phyloP scores from a whole-genome alignment of 495 filamentous ascomycete genomes.

The Aspergillus saccharolyticus region DNA sequence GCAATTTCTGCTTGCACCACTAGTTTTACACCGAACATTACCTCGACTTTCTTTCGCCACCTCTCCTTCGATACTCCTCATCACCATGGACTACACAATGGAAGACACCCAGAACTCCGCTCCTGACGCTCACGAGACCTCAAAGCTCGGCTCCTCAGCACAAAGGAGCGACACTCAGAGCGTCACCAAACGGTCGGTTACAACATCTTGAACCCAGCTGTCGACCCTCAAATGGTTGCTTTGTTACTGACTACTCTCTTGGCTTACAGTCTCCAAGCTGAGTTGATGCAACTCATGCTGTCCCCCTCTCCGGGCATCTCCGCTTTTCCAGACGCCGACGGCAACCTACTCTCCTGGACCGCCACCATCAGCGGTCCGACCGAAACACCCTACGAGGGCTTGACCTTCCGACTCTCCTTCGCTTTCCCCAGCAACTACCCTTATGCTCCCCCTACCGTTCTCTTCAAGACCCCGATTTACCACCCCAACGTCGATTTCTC shows the following conservation, averaged over 20 bases:
- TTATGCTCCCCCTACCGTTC: conserved; percentile 84
- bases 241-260: conserved; percentile 11
- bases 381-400: conserved; percentile 82
- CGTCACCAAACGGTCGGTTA: conserved; percentile 68
- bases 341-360: conserved; percentile 86
- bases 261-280: conserved; percentile 74
- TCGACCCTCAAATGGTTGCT: neutral
- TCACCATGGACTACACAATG: conserved; percentile 58
- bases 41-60: neutral
- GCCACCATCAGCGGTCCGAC: conserved; percentile 89
- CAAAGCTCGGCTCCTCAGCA: conserved; percentile 55
- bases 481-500: conserved; percentile 94
- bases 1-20: conserved; percentile 10
- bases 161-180: conserved; percentile 62
- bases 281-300: conserved; percentile 97
- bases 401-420: conserved; percentile 92
- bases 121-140: conserved; percentile 51
- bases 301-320: conserved; percentile 88
- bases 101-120: conserved; percentile 71
- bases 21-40: neutral
- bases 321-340: conserved; percentile 86
- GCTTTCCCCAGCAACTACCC: conserved; percentile 90
- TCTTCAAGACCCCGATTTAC: conserved; percentile 92
- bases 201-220: neutral
- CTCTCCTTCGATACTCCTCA: conserved; percentile 3